phyloP scores from a whole-genome alignment of 345 rosid genomes.

The Melaleuca quinquenervia region DNA sequence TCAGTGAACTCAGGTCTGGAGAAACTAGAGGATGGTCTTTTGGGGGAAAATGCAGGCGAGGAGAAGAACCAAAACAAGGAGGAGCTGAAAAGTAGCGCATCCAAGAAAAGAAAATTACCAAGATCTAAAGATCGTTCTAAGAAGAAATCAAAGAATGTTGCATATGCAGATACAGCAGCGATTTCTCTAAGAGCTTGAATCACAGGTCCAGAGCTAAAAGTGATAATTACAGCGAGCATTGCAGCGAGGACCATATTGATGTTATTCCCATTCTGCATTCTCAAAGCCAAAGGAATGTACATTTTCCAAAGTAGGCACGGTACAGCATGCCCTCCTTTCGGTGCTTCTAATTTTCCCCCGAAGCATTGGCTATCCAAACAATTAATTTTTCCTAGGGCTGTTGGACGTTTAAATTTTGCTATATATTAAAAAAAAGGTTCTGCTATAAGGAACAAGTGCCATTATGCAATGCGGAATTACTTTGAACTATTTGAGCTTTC shows the following conservation, averaged over 20 bases:
- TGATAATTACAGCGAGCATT: neutral
- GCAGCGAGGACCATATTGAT: neutral
- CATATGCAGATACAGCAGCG: conserved; percentile 15
- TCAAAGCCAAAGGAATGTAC: neutral
- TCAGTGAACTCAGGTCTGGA: neutral
- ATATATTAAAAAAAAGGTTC: neutral
- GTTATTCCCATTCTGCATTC: neutral
- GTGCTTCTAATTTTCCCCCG: neutral
- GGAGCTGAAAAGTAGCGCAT: conserved; percentile 13
- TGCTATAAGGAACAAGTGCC: neutral
- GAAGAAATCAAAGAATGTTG: conserved; percentile 48
- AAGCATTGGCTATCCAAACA: neutral
- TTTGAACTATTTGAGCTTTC: neutral
- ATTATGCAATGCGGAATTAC: neutral
- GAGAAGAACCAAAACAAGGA: conserved; percentile 8
- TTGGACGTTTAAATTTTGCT: neutral
- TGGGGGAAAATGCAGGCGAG: neutral
- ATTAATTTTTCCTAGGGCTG: neutral
- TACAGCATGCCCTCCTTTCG: neutral
- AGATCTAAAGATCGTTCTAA: conserved; percentile 32
- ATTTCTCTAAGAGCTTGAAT: conserved; percentile 23
- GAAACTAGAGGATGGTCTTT: neutral
- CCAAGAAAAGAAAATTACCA: conserved; percentile 54
- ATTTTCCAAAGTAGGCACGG: neutral
- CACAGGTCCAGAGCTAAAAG: neutral